Conservation (phyloP, 192 early-diverging fungal species). For the Piromyces finnis region DNA sequence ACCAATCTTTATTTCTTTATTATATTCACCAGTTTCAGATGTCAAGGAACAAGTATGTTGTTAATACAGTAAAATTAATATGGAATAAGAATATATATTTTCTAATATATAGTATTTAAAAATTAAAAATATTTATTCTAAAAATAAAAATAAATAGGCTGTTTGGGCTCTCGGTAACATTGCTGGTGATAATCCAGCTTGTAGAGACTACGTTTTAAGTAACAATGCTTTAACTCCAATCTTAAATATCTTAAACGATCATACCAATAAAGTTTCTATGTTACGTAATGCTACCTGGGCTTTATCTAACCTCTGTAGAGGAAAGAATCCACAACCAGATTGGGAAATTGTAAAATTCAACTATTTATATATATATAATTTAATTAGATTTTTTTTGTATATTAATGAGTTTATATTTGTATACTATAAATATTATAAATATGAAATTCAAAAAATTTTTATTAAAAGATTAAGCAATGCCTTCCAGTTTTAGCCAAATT, state of each 20-base stretch:
- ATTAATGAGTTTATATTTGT: not conserved
- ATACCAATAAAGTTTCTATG: conserved; percentile 83
- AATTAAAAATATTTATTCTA: too few relatives aligned
- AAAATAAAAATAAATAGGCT: conserved; percentile 28
- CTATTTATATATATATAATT: conserved; percentile 4
- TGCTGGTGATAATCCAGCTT: conserved; percentile 84
- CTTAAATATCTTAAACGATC: conserved; percentile 64
- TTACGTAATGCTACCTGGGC: conserved; percentile 98
- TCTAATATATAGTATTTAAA: too few relatives aligned
- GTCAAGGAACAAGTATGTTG: conserved; percentile 72
- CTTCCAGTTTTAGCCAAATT: conserved; percentile 80
- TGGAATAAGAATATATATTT: too few relatives aligned
- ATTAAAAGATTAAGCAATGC: conserved; percentile 57
- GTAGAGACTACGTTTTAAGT: conserved; percentile 75
- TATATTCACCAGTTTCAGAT: conserved; percentile 63
- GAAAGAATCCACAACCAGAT: conserved; percentile 87
- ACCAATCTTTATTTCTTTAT: conserved; percentile 75
- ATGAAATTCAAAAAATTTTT: not conserved
- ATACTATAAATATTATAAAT: too few relatives aligned
- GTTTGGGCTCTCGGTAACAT: conserved; percentile 99
- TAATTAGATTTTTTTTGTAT: not conserved
- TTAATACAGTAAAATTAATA: too few relatives aligned
- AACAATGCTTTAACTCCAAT: conserved; percentile 74
- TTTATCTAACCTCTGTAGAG: conserved; percentile 94
- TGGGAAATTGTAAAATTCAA: conserved; percentile 65